These are phyloP conservation scores for Paecilomyces sp. DNA, from an alignment of 2,329 filamentous ascomycete species.

Conservation along the genomic window DNA sequence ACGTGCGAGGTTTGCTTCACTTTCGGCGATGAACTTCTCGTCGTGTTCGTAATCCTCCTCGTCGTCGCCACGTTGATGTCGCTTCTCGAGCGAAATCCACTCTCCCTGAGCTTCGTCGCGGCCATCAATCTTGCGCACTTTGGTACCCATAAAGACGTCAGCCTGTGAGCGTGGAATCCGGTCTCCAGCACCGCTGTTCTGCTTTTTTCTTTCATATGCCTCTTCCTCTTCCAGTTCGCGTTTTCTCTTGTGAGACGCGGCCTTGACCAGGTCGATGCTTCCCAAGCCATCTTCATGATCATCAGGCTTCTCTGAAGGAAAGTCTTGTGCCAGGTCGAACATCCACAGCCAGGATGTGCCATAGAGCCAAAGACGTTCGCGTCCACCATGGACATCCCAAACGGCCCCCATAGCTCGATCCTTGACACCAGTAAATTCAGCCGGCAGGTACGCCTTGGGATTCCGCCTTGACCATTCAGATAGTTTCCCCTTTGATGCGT, in stretches of 20 bases:
- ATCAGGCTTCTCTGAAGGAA: constrained; percentile 36
- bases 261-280: constrained; percentile 14
- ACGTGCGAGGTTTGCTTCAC: constrained; percentile 24
- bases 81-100: constrained; percentile 26
- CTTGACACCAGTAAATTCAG: constrained; percentile 64
- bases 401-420: constrained; percentile 77
- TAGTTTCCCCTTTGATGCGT: constrained; percentile 67
- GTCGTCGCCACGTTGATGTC: constrained; percentile 17
- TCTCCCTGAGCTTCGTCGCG: constrained; percentile 28
- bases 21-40: constrained; percentile 20
- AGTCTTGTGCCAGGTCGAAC: constrained; percentile 73
- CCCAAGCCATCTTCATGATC: constrained; percentile 16
- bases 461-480: constrained; percentile 84
- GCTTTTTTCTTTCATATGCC: constrained; percentile 35
- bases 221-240: constrained; percentile 28
- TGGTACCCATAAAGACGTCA: constrained; percentile 36
- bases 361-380: constrained; percentile 77
- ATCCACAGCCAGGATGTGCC: constrained; percentile 83
- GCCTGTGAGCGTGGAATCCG: constrained; percentile 40
- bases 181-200: constrained; percentile 51
- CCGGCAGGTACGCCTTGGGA: constrained; percentile 65
- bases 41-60: constrained; percentile 28
- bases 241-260: constrained; percentile 35
- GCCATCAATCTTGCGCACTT: constrained; percentile 42
- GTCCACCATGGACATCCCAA: constrained; percentile 60